Base-by-base conservation (phyloP, 441 rosid species). In the Gossypium aridum region DNA sequence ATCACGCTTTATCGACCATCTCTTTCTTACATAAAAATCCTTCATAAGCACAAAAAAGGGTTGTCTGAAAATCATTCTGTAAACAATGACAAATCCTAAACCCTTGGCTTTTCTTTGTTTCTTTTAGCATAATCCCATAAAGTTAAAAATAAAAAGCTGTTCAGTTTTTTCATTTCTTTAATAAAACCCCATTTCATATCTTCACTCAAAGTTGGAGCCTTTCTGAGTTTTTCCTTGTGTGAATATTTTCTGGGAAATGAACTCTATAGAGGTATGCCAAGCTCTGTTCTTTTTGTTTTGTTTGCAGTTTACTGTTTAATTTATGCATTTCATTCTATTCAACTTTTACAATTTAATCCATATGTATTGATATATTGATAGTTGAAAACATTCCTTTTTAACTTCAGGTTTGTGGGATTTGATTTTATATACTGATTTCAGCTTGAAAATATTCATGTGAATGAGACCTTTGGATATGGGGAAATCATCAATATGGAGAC, bases 1-100 rank as follows among this genome's bases (percentile, higher is more conserved):
- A 63, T 55, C 79, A 75, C 80, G 83, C 84, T 71, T 79, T 84
- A 88, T 85, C 84, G 89, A 85, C 92, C 90, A 87, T 78, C 72
- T 64, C 78, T 53, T 37, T 23, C 63, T 53, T 71, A 57, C 57
- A 39, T 71, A 64, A 63, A 34, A 51, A 51, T 51, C 68, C 79
- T 79, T 75, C 64, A 67, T 70, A 43, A 61, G 70, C 13, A 68
- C 77, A 57, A 55, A 75, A 59, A 71, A 47, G 47, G 76, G n/a
- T 78, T 81, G 72, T 73, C 77, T 74, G 39, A 71, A 68, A 51
- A 85, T 80, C 80, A 78, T 79, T 83, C 56, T 59, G 63, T 70
- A 26, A 39, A 34, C 69, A 72, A 59, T 4, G 72, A 77, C 72
- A 49, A 3, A 37, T 47, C 72, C 68, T n/a, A 63, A 63, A 74